phyloP scores from a whole-genome alignment of 163 green algal genomes.

The Scenedesmus sp. region DNA sequence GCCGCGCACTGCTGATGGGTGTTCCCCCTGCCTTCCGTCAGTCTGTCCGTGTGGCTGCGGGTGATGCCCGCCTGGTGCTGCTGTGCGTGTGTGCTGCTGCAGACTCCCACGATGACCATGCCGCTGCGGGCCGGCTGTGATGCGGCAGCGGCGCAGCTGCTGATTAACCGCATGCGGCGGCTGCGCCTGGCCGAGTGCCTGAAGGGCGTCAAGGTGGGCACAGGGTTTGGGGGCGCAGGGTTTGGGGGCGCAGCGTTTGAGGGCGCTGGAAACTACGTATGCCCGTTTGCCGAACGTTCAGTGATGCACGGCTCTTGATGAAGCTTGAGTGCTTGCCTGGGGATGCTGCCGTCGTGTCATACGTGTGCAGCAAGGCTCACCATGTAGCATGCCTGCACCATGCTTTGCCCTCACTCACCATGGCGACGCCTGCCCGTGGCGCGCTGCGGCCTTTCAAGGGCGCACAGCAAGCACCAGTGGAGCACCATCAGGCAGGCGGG shows the following conservation, averaged over 20 bases:
- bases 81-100: conserved; percentile 5
- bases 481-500: conserved; percentile 48
- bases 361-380: background rate
- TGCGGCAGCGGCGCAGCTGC: conserved; percentile 62
- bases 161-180: conserved; percentile 85
- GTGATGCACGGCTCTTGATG: no score
- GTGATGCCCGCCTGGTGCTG: background rate
- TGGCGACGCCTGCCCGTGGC: conserved; percentile 31
- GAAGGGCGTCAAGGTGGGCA: conserved; percentile 73
- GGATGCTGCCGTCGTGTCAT: background rate
- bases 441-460: conserved; percentile 47
- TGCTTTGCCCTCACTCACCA: conserved; percentile 41
- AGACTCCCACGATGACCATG: conserved; percentile 95
- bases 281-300: no score
- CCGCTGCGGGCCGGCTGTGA: conserved; percentile 68
- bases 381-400: background rate
- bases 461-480: conserved; percentile 37
- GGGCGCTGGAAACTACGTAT: no score
- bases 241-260: no score
- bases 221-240: no score
- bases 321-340: background rate
- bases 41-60: background rate
- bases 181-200: conserved; percentile 89
- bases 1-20: no score
- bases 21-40: background rate